Evolutionary conservation across 106 monocot species (phyloP).

Genomic region (Agapanthus africanus): DNA sequence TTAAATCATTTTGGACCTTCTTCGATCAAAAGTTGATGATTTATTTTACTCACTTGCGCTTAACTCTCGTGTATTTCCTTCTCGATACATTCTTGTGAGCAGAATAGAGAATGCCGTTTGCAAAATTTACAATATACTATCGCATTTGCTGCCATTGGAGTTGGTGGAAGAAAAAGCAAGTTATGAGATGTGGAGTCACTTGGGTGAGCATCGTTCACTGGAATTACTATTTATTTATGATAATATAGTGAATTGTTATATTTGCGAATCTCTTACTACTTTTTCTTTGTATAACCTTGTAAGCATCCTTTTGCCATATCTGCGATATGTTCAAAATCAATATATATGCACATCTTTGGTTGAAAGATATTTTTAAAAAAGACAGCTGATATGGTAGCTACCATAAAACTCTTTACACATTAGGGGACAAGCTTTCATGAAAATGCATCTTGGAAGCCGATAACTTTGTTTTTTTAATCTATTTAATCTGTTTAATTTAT

Average conservation of each 20-base stretch:
- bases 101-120: conserved; percentile 23
- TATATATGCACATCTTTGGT: too few relatives aligned
- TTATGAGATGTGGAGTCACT: conserved; percentile 61
- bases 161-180: conserved; percentile 26
- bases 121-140: conserved; percentile 42
- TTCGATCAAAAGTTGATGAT: neutral
- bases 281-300: neutral
- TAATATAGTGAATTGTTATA: neutral
- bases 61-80: neutral
- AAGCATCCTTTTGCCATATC: neutral
- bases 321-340: neutral
- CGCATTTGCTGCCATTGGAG: conserved; percentile 40
- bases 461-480: neutral
- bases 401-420: neutral
- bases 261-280: neutral
- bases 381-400: neutral
- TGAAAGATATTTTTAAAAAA: neutral
- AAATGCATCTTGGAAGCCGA: neutral
- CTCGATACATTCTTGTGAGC: too few relatives aligned
- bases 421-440: neutral
- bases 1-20: neutral
- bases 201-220: conserved; percentile 27
- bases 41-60: neutral
- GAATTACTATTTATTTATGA: neutral
- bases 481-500: too few relatives aligned